Base-by-base conservation (phyloP, 1,284 basidiomycete genomes). In the Dichomitus squalens region DNA sequence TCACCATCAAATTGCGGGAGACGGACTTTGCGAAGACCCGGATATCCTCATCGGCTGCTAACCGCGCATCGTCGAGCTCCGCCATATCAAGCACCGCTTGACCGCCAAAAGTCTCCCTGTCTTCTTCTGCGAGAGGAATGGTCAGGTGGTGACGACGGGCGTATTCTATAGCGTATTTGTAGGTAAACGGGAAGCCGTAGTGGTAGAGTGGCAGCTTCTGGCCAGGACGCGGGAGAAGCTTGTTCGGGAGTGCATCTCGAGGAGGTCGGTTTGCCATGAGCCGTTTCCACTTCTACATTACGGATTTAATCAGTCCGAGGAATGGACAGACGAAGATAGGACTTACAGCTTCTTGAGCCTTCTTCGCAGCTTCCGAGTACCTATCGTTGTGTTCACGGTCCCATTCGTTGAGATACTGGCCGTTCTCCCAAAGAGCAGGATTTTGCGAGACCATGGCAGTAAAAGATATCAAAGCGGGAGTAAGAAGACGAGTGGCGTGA, bases 161-260 rank as follows among this genome's bases (percentile, higher is more conserved):
- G 31, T 55, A 55, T 11, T 41, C 29, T 18, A 55, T 12, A 9
- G 39, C 47, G 39, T 43, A 50, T 14, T 49, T 8, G 1, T 16
- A 23, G 11, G 53, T 55, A 39, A 49, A 55, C 14, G 53, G 53
- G 27, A 55, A 44, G 5, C 47, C 53, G 34, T 49, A 55, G 48
- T 40, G 27, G 9, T 55, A 43, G n/a, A 55, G 40, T 9, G 53
- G 53, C 18, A 29, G 41, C 18, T 53, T 46, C 31, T 29, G 29
- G 27, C 12, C 31, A 18, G 40, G 27, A 46, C 27, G 29, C 29
- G n/a, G 9, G 18, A 31, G 7, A 18, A 52, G 27, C 3, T 12
- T 40, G 29, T 8, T 2, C 4, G 20, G 49, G 23, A 52, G 39
- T 1, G 21, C 18, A 33, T 52, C 29, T 16, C 39, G 18, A 44